Evolutionary conservation across 164 flowering plant genomes (phyloP).

Genomic region (Hamamelis virginiana): DNA sequence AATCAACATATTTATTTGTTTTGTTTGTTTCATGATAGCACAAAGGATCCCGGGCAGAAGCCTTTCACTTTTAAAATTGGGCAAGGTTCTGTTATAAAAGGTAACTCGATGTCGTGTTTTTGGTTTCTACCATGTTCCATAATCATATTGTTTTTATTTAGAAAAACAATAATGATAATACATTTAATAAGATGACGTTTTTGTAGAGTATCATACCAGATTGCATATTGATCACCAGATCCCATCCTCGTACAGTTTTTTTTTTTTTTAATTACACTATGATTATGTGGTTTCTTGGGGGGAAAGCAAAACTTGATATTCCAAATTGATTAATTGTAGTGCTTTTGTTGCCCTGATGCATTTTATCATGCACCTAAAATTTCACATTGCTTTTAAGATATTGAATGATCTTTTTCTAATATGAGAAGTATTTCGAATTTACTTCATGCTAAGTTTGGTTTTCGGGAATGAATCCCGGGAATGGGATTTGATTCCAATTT

Average conservation of each 20-base stretch:
- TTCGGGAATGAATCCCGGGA: no score
- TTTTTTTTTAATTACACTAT: no score
- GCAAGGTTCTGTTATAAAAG: conserved; percentile 82
- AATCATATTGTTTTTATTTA: background rate
- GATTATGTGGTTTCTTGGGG: no score
- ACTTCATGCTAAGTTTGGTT: no score
- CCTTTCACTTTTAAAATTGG: conserved; percentile 86
- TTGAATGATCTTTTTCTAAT: no score
- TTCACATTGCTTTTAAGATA: background rate
- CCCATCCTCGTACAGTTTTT: background rate
- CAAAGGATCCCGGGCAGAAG: conserved; percentile 95
- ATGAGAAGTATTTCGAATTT: no score
- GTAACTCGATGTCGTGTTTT: conserved; percentile 27
- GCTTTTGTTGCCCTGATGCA: background rate
- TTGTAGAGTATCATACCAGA: background rate
- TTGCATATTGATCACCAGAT: background rate
- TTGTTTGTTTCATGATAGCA: conserved; percentile 35
- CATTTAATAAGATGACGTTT: background rate
- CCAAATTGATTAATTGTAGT: background rate
- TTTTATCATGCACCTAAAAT: background rate
- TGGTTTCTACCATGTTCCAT: background rate
- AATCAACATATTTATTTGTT: background rate
- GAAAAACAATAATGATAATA: no score
- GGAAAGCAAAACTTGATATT: background rate
- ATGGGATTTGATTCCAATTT: no score